Evolutionary conservation across 179 eudicot genomes (phyloP).

Genomic region (Actinidia chinensis): DNA sequence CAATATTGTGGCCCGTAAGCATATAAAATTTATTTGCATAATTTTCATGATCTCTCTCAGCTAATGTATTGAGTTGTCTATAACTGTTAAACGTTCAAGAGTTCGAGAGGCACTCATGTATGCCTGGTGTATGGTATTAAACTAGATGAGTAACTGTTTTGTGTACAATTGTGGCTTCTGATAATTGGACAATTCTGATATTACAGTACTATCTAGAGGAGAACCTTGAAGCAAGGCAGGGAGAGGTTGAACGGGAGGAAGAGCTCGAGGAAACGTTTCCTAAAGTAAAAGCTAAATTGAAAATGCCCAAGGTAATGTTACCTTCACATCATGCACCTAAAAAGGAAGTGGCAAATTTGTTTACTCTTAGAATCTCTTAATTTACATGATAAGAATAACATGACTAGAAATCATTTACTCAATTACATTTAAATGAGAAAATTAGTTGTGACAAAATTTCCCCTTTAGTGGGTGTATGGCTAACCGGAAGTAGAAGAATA

Average conservation of each 20-base stretch:
- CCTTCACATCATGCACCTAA: background rate
- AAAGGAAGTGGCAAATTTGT: background rate
- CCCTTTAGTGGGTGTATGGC: background rate
- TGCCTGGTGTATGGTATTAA: background rate
- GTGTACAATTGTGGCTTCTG: slow-evolving; percentile 6
- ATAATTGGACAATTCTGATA: background rate
- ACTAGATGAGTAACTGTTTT: background rate
- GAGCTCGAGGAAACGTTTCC: slow-evolving; percentile 85
- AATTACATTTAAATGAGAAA: background rate
- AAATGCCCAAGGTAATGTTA: slow-evolving; percentile 81
- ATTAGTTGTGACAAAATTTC: background rate
- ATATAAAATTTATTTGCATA: too few relatives aligned
- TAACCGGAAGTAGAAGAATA: too few relatives aligned
- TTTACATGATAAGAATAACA: background rate
- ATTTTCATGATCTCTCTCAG: background rate
- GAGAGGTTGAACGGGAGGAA: slow-evolving; percentile 79
- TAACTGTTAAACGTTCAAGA: background rate
- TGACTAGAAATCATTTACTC: background rate
- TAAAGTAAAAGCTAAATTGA: slow-evolving; percentile 88
- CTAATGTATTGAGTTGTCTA: background rate
- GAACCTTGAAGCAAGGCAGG: slow-evolving; percentile 84
- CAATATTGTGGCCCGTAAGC: too few relatives aligned
- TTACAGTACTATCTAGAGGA: slow-evolving; percentile 91
- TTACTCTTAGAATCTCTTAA: too few relatives aligned
- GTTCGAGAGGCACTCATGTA: background rate